Conservation (phyloP, 75 land plant genomes). For the Gnetum montanum region DNA sequence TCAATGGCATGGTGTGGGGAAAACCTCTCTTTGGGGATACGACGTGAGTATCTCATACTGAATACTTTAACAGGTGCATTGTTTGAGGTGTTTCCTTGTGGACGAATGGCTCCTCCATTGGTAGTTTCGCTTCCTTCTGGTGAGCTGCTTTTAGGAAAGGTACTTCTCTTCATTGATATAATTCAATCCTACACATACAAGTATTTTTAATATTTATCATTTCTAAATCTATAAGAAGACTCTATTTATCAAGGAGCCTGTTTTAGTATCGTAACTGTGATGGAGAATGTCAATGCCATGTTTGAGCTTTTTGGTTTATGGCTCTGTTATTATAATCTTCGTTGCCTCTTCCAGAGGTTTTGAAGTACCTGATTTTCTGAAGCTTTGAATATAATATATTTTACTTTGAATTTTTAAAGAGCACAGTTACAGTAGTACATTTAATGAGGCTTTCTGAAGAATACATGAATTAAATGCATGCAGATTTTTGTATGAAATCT, state of each 20-base stretch:
- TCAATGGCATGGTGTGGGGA: constrained; percentile 98
- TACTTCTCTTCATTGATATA: constrained; percentile 13
- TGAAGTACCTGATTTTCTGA: too few species aligned
- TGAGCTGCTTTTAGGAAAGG: constrained; percentile 92
- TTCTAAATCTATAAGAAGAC: too few species aligned
- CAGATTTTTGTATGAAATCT: too few species aligned
- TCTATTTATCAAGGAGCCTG: too few species aligned
- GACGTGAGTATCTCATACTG: constrained; percentile 71
- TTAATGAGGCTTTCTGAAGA: too few species aligned
- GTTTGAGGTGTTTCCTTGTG: constrained; percentile 83
- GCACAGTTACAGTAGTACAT: too few species aligned
- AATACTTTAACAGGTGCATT: constrained; percentile 68
- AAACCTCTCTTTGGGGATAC: constrained; percentile 72
- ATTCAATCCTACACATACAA: too few species aligned
- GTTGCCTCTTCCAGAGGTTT: too few species aligned
- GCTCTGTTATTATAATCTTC: background rate
- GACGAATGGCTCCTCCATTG: constrained; percentile 73
- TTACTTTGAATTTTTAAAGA: too few species aligned
- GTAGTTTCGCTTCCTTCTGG: constrained; percentile 75
- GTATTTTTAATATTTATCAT: too few species aligned
- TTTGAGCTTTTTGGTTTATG: background rate
- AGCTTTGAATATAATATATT: too few species aligned
- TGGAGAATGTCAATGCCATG: background rate
- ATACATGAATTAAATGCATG: too few species aligned
- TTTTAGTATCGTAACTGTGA: background rate